Base-by-base conservation (phyloP, 192 early-diverging fungal genomes). In the Gaertneriomyces sp. region DNA sequence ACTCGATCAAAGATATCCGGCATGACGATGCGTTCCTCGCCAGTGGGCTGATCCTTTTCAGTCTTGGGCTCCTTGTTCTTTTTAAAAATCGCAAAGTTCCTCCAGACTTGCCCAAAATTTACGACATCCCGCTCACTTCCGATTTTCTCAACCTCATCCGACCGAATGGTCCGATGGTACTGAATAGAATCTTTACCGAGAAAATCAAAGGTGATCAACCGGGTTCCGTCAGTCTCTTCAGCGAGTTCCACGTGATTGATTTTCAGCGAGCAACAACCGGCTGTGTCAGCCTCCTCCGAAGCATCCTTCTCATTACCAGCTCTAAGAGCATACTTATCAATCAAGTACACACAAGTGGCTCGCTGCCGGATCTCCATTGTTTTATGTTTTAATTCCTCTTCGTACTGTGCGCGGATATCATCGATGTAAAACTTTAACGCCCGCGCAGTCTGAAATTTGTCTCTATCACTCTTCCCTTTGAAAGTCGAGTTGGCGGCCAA, bases 171-270 rank as follows among this genome's bases (percentile, higher is more conserved):
- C 72, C 95, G 95, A 65, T 91, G 71, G 73, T 92, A 98, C 41
- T 94, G 88, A 64, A 98, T 97, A 16, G 93, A 95, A 75, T 98
- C 96, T 63, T 98, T 98, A 79, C 96, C 96, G 68, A 98, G 76
- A 70, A 98, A 98, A 73, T 98, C 96, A 78, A 98, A 91, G 53
- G 85, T 77, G 53, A 98, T 83, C 25, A 33, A 33, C 25, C 25
- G 25, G 45, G 78, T 90, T 71, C 90, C 93, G 41, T 92, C 92
- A 42, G 89, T 76, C 58, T 90, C 86, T 33, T 33, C 25, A 33
- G 25, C 25, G 19, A 97, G 77, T 16, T 81, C 86, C 40, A 98
- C 81, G 65, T 98, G 95, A 74, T 98, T 95, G 64, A 76, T 91
- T 41, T 95, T 88, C 54, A 98, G 76, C 5, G 96, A 98, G 77